A percentile compares a stretch with the other conserved stretches of the same genome.
These are phyloP conservation scores for Verruconis gallopava DNA, from an alignment of 2,329 filamentous ascomycete genomes.

Conservation along the genomic window DNA sequence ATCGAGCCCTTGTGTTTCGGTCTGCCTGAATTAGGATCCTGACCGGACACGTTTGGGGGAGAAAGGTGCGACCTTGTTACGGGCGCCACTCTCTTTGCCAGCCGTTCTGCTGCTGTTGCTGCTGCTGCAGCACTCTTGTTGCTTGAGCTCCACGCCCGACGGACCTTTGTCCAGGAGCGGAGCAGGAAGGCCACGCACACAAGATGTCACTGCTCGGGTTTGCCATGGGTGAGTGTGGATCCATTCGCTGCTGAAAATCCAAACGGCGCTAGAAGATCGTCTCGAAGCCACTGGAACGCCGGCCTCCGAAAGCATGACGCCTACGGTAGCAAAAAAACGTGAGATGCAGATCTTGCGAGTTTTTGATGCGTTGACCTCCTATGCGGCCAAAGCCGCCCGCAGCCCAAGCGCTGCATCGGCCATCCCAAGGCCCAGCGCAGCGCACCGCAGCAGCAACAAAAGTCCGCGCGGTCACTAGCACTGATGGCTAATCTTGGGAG, in stretches of 20 bases:
- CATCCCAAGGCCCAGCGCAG: background rate
- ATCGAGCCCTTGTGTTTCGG: background rate
- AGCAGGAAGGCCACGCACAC: background rate
- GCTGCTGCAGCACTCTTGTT: too few relatives aligned
- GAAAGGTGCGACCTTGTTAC: background rate
- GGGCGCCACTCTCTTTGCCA: background rate
- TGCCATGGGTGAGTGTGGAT: too few relatives aligned
- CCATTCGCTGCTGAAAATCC: background rate
- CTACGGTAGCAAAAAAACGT: background rate
- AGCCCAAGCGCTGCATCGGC: background rate
- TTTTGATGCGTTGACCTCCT: background rate
- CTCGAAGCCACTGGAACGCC: constrained; percentile 6
- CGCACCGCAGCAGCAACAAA: too few relatives aligned
- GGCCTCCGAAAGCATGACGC: too few relatives aligned
- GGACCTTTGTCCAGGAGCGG: background rate
- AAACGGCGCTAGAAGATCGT: constrained; percentile 8
- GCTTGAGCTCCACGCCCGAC: too few relatives aligned
- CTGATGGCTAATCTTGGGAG: background rate
- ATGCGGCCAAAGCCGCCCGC: background rate
- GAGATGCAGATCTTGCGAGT: background rate
- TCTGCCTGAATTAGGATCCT: background rate
- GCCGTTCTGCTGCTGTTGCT: too few relatives aligned
- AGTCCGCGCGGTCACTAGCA: too few relatives aligned
- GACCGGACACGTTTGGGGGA: background rate
- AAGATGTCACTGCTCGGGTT: background rate